Evolutionary conservation across 495 filamentous ascomycete species (phyloP), one percentile per base, ranked within the genome.

Genomic region (Xylaria castorea): DNA sequence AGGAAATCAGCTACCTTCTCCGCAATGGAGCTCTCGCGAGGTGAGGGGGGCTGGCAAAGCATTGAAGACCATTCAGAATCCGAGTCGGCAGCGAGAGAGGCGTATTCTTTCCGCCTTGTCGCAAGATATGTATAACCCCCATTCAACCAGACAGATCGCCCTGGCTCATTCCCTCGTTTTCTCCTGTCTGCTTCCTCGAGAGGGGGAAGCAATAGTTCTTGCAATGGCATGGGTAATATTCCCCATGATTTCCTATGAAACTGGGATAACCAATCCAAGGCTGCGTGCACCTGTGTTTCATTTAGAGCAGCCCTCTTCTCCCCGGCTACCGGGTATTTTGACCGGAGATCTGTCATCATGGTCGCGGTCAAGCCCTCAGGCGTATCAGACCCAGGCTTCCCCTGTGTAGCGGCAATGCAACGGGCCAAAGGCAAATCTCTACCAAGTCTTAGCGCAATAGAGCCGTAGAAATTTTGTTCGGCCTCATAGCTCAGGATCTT

Each of bases 101-200:
- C 69, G 66, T 79, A 83, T 70, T 87, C 85, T 7, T 73, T 73
- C 1, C 75, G 72, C 12, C 85, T 76, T 0, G 85, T 86, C 7
- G 78, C 83, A 8, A 86, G 81, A 71, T 85, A 86, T 38, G 83
- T 86, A 71, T 86, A 86, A 0, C 84, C 82, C 2, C 85, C 83
- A 40, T 84, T 80, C 46, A 79, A 66, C 85, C 84, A 87, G 1
- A 87, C 70, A 44, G 78, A 77, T 14, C 68, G 66, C 8, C 72
- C 77, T 1, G 42, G 72, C 14, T 7, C n/a, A 14, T 68, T 20
- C 12, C 68, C 61, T 30, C 61, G 48, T 32, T 46, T 40, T 34
- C 75, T 73, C 50, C 76, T 74, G 25, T 51, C 36, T 1, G 71
- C 74, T 40, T 83, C 84, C 48, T 83, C 75, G 4, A 82, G 76